Base-by-base conservation (phyloP, 2,329 filamentous ascomycete genomes). In the Fusarium globosum region DNA sequence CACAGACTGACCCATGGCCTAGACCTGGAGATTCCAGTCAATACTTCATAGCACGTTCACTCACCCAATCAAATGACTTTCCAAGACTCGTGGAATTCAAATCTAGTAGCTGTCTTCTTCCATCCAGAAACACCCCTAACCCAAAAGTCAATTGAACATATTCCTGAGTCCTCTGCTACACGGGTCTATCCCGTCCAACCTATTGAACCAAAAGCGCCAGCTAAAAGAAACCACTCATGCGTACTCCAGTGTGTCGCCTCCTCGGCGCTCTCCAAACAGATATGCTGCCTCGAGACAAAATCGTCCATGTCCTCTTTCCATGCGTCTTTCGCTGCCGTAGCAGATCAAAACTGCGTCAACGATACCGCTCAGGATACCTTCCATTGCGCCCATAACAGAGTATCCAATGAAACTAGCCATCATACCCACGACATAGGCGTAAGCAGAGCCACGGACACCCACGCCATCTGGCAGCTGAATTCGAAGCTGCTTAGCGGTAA, bases 361-460 rank as follows among this genome's bases (percentile, higher is more conserved):
- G 59, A 97, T 95, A 60, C 94, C 94, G 58, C 93, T 93, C 30
- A 97, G 84, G 23, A 97, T 93, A 20, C 94, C 93, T 80, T 97
- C 95, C 88, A 97, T 96, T 4, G 95, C 93, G 33, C 95, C 94
- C 57, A 99, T 86, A 2, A 98, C 92, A 10, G 94, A 95, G 91
- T 96, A 99, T 13, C 96, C 96, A 76, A 99, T 98, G 61, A 96
- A 95, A 69, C 94, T 94, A 21, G 96, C 96, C 75, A 98, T 92
- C 71, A 99, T 82, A 15, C 95, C 96, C 28, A 99, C 94, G 4
- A 98, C 90, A 79, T 98, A 99, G 5, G 96, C 96, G 81, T 99
- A 99, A 30, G 96, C 87, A 77, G 94, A 97, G 14, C 96, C 96
- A 51, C 90, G 90, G 57, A 92, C 80, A 1, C 89, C 88, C 58